Conservation (phyloP, 768 basidiomycete species). For the Atractiella rhizophila region DNA sequence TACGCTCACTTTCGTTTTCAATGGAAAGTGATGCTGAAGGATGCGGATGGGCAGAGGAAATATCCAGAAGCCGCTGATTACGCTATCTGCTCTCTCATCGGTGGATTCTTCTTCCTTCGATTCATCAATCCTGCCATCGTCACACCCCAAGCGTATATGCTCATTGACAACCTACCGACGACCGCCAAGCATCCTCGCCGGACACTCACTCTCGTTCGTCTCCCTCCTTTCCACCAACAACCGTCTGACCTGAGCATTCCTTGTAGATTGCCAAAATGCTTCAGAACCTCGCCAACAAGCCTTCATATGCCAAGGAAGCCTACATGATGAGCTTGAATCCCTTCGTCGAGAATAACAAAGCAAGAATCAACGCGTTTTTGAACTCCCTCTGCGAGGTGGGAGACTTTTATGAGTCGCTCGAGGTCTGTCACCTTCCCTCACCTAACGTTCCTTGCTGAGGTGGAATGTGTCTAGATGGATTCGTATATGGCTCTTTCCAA, state of each 20-base stretch:
- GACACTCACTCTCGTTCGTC: conserved; percentile 58
- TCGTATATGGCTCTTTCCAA: conserved; percentile 99
- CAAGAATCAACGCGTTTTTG: conserved; percentile 86
- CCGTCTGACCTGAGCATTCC: not conserved
- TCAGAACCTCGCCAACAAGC: conserved; percentile 96
- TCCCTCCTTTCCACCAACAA: not conserved
- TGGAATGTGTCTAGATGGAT: conserved; percentile 45
- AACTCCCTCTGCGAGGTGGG: conserved; percentile 95
- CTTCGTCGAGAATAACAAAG: conserved; percentile 95
- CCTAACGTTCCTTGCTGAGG: not conserved
- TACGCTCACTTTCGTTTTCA: conserved; percentile 20
- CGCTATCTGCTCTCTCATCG: conserved; percentile 92
- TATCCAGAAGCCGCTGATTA: conserved; percentile 97
- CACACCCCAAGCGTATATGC: conserved; percentile 97
- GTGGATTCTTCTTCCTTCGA: conserved; percentile 97
- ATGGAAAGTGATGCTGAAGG: not conserved
- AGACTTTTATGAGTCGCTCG: conserved; percentile 94
- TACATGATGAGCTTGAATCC: conserved; percentile 98
- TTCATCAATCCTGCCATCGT: conserved; percentile 99
- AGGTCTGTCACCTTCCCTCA: conserved; percentile 32
- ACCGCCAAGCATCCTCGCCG: conserved; percentile 79
- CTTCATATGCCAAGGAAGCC: conserved; percentile 84
- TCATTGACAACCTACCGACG: conserved; percentile 73
- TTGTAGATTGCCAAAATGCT: conserved; percentile 93
- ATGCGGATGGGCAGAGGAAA: conserved; percentile 44